Evolutionary conservation across 1,284 basidiomycete species (phyloP), one percentile per base, ranked within the genome.

Genomic region (Ustilago curta): DNA sequence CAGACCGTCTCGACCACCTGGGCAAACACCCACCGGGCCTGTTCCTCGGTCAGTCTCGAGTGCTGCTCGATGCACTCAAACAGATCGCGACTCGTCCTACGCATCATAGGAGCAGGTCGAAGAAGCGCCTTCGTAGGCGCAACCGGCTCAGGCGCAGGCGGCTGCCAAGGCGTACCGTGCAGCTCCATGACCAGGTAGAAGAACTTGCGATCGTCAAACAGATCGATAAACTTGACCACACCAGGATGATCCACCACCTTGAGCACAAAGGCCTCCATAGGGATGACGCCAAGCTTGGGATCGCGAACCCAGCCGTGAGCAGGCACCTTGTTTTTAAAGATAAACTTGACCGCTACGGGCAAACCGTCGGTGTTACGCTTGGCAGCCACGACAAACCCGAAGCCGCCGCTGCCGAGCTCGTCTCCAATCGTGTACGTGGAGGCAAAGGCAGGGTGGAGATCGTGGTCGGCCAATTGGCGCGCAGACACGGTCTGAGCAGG

Each of bases 21-120:
- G 23, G 89, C 88, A 83, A 96, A 94, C 69, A 96, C 90, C 85
- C 91, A 91, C 53, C 91, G 89, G 7, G 93, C 92, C 80, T 91
- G 90, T 51, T 87, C 87, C 85, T 95, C 93, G n/a, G 89, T 88
- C 54, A 96, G 88, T 8, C 91, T 88, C 74, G 91, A 91, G 83
- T 94, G 88, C 81, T 93, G 91, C 85, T 96, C 94, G 64, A 96
- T 94, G 84, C 92, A 96, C 83, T 96, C 94, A 77, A 96, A 96
- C 48, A 97, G 87, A 83, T 97, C 94, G 84, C 95, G 91, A 19
- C 93, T 94, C 43, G 92, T 88, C 42, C 93, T 89, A 27, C 92
- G 89, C 50, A 88, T 87, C 86, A 91, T 91, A 2, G 80, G 52
- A 4, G 75, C 72, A 3, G 78, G 78, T n/a, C 58, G 58, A 11